phyloP scores from a whole-genome alignment of 2,329 filamentous ascomycete species.

The Chalaropsis ovoidea region DNA sequence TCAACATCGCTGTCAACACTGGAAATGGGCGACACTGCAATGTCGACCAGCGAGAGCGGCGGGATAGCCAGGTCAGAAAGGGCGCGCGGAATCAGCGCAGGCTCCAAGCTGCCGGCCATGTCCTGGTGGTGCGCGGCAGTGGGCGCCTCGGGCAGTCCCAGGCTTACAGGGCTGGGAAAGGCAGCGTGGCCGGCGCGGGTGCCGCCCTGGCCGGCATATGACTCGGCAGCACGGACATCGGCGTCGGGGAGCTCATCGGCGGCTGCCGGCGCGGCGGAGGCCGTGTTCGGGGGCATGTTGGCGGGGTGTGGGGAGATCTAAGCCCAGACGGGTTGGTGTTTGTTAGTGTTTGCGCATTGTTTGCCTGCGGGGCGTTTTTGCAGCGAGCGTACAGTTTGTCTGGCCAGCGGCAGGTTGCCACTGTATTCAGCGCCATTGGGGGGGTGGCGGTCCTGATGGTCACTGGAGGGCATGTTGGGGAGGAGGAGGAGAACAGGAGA shows the following conservation, averaged over 20 bases:
- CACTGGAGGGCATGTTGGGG: background rate
- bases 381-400: background rate
- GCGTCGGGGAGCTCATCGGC: no score
- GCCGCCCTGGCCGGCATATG: no score
- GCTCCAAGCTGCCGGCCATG: background rate
- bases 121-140: background rate
- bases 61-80: background rate
- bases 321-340: background rate
- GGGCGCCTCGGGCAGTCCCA: background rate
- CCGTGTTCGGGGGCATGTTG: background rate
- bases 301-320: background rate
- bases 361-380: background rate
- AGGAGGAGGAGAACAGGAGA: background rate
- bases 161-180: background rate
- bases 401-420: background rate
- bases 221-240: no score
- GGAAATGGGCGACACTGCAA: background rate
- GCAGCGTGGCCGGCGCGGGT: background rate
- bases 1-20: constrained; percentile 5
- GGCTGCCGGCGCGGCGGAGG: no score
- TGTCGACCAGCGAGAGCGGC: background rate
- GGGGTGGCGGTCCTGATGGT: background rate
- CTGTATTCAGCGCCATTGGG: background rate
- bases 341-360: background rate
- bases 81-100: background rate